Evolutionary conservation across 148 eudicot genomes (phyloP), one percentile per base, ranked within the genome.

Genomic region (Polygonum maritimum): DNA sequence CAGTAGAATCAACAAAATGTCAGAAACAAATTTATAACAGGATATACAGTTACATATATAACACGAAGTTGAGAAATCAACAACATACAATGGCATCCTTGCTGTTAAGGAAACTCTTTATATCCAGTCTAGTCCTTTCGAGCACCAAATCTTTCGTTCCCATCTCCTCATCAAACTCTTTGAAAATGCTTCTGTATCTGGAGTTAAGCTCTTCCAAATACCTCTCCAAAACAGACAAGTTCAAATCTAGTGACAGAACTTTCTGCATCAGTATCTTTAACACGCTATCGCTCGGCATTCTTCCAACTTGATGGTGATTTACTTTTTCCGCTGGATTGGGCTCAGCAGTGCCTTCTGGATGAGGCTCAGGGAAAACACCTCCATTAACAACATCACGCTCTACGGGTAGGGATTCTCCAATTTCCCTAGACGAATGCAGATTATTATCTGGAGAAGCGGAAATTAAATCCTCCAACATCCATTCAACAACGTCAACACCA

Each of bases 221-320:
- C 75, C 90, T 76, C 84, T 92, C 98, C 73, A 95, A 78, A 84
- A 95, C 91, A 44, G 94, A 89, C 70, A 95, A 84, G 80, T 87
- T 95, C 35, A 95, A 77, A 84, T 95, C 97, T 65, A 92, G 84
- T 60, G 91, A 83, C 65, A 97, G 80, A 74, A 94, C 97, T 78
- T 94, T 94, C 84, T 94, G 92, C 97, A 92, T 92, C 55, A 94
- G 84, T 81, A 94, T 92, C 89, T 94, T 94, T 40, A 94, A 90
- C 80, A 90, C 98, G 57, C 92, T 90, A 80, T 94, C 98, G 71
- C 98, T 96, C 16, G 98, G 98, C 93, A 90, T 89, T 77, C 98
- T 86, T 74, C 97, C 86, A 40, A 83, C 83, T 67, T 85, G 97
- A 77, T 86, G 94, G 67, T 83, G 96, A 36, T 85, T 91, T 69